These are phyloP conservation scores for Heterobasidion annosum DNA, from an alignment of 1,284 basidiomycete species.

Conservation along the genomic window DNA sequence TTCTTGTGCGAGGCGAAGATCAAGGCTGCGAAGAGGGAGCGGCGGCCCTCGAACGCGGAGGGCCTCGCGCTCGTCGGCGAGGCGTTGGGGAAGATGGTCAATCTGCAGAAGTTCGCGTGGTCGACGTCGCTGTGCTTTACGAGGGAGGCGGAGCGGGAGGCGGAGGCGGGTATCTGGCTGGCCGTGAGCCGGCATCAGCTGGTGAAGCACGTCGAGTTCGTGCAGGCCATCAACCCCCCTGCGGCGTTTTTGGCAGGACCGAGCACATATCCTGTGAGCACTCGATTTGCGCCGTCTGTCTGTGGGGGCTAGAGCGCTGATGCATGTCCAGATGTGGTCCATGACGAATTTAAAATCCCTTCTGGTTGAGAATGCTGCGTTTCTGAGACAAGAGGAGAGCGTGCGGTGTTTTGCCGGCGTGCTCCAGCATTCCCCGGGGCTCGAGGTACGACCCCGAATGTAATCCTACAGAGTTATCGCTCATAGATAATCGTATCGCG, in stretches of 20 bases:
- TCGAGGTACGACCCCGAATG: conserved; percentile 4
- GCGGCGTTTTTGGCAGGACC: not conserved
- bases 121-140: not conserved
- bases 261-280: not conserved
- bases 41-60: not conserved
- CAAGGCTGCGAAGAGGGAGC: not conserved
- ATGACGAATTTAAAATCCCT: conserved; percentile 5
- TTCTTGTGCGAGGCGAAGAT: not conserved
- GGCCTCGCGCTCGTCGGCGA: not conserved
- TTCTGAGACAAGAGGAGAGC: conserved; percentile 4
- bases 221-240: conserved; percentile 1
- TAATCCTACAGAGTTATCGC: not conserved
- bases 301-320: not conserved
- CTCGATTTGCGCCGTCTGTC: not conserved
- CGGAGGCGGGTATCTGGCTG: not conserved
- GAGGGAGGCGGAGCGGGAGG: not conserved
- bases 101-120: conserved; percentile 1
- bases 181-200: not conserved
- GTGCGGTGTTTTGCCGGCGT: conserved; percentile 5
- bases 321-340: conserved; percentile 5
- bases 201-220: conserved; percentile 3
- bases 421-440: conserved; percentile 5
- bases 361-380: conserved; percentile 3
- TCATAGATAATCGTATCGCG: not conserved
- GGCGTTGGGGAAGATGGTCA: conserved; percentile 1